These are phyloP conservation scores for Corylus heterophylla DNA, from an alignment of 306 rosid genomes.

Conservation along the genomic window DNA sequence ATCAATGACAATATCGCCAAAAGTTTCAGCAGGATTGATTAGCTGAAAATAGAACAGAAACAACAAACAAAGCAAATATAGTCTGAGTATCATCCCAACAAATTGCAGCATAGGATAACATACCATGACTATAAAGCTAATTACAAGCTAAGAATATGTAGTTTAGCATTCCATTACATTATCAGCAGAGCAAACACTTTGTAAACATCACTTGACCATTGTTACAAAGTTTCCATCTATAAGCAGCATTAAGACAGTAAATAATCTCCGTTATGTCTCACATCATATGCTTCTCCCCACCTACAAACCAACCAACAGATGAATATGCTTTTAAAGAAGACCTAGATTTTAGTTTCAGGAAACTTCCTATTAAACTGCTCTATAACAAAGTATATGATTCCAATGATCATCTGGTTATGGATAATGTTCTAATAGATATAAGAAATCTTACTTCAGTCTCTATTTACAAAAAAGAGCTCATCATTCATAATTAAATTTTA, in stretches of 20 bases:
- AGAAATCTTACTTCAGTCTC: not conserved
- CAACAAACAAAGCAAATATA: not conserved
- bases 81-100: not conserved
- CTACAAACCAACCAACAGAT: not conserved
- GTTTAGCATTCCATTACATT: not conserved
- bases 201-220: not conserved
- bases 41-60: constrained; percentile 52
- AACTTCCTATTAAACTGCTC: not conserved
- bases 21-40: constrained; percentile 93
- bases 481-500: not conserved
- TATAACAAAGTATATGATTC: not conserved
- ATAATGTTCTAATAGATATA: not conserved
- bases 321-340: not conserved
- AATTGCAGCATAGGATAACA: constrained; percentile 9
- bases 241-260: not conserved
- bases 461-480: not conserved
- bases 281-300: not conserved
- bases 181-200: not conserved
- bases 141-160: not conserved
- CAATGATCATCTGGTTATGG: not conserved
- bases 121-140: not conserved
- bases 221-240: not conserved
- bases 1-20: constrained; percentile 96
- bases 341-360: not conserved
- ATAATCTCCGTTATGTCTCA: not conserved